Percentiles rank a stretch among this genome's conserved stretches.
These are phyloP conservation scores for Neocucurbitaria cava DNA, from an alignment of 2,329 filamentous ascomycete genomes.

Conservation along the genomic window DNA sequence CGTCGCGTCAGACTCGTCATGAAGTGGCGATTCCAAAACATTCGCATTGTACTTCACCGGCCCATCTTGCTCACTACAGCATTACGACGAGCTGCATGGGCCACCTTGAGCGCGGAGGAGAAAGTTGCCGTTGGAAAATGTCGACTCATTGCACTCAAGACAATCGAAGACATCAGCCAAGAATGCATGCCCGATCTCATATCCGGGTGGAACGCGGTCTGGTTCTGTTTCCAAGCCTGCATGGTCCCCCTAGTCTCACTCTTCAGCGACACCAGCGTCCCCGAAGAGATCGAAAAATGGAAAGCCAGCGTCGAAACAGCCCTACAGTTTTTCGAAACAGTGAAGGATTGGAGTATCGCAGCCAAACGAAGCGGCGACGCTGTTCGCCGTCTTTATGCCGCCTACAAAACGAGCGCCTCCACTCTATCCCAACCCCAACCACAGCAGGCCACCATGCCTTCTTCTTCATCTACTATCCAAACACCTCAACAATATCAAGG, in stretches of 20 bases:
- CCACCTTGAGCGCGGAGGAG: slow-evolving; percentile 66
- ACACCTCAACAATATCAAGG: slow-evolving; percentile 18
- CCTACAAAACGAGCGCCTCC: slow-evolving; percentile 43
- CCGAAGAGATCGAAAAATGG: slow-evolving; percentile 52
- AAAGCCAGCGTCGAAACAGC: slow-evolving; percentile 50
- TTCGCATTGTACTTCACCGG: slow-evolving; percentile 77
- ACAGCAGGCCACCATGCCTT: slow-evolving; percentile 23
- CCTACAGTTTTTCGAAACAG: slow-evolving; percentile 52
- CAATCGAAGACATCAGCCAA: slow-evolving; percentile 74
- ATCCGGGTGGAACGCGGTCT: slow-evolving; percentile 80
- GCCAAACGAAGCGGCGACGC: slow-evolving; percentile 54
- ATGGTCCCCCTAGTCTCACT: slow-evolving; percentile 80
- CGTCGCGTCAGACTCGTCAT: slow-evolving; percentile 75
- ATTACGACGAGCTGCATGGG: slow-evolving; percentile 61
- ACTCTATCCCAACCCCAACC: slow-evolving; percentile 17
- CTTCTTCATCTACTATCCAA: too few species aligned
- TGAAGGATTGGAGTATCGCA: slow-evolving; percentile 53
- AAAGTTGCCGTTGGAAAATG: slow-evolving; percentile 72
- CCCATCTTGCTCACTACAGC: slow-evolving; percentile 72
- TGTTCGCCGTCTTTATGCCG: slow-evolving; percentile 52
- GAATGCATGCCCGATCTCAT: slow-evolving; percentile 78
- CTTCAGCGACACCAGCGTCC: slow-evolving; percentile 67
- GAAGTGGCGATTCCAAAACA: slow-evolving; percentile 83
- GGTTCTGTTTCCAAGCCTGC: slow-evolving; percentile 80
- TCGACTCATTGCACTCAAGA: slow-evolving; percentile 71